Conservation (phyloP, 1,284 basidiomycete genomes). For the Trametes versicolor region DNA sequence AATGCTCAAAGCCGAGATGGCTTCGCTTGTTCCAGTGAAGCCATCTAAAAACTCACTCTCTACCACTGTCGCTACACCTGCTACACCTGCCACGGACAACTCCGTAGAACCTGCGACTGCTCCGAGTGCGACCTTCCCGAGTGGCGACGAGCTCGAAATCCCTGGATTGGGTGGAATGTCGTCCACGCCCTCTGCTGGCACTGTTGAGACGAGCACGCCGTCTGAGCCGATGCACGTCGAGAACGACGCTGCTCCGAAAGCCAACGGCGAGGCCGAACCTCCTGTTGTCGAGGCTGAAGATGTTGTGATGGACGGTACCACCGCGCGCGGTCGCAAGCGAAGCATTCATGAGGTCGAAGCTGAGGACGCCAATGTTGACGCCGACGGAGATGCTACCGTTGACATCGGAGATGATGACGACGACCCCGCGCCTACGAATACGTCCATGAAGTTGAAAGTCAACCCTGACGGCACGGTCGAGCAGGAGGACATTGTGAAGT, state of each 20-base stretch:
- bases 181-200: conserved; percentile 20
- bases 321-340: conserved; percentile 71
- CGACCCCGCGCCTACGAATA: conserved; percentile 55
- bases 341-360: conserved; percentile 62
- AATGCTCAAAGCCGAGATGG: conserved; percentile 91
- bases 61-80: conserved; percentile 36
- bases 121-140: conserved; percentile 20
- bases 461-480: conserved; percentile 90
- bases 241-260: conserved; percentile 29
- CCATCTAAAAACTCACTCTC: conserved; percentile 49
- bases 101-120: conserved; percentile 29
- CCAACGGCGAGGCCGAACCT: conserved; percentile 36
- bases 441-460: conserved; percentile 70
- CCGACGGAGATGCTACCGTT: conserved; percentile 49
- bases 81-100: conserved; percentile 28
- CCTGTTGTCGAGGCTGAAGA: conserved; percentile 30
- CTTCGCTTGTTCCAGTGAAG: conserved; percentile 72
- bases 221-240: conserved; percentile 25
- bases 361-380: conserved; percentile 41
- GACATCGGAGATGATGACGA: conserved; percentile 61
- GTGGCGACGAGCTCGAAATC: conserved; percentile 39
- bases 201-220: conserved; percentile 22
- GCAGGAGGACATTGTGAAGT: conserved; percentile 95
- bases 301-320: conserved; percentile 27
- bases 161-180: conserved; percentile 44